phyloP scores from a whole-genome alignment of 768 basidiomycete species.

The Podaxis sp. region DNA sequence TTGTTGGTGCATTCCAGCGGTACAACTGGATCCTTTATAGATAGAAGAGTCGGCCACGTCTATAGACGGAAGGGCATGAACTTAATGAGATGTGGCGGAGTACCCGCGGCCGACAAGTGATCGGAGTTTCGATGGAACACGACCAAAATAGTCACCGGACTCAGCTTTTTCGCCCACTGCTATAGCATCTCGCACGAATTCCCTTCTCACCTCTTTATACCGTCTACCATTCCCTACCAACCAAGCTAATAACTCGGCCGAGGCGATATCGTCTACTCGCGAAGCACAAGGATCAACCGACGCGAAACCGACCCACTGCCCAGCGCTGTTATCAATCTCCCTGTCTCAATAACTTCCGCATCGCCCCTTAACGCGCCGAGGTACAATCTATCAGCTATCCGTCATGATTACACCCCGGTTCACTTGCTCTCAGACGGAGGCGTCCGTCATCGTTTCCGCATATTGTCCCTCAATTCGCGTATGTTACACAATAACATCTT shows the following conservation, averaged over 20 bases:
- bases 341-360: neutral
- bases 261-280: neutral
- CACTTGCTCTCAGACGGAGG: conserved; percentile 60
- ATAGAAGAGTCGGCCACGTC: neutral
- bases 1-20: neutral
- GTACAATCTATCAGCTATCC: neutral
- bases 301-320: neutral
- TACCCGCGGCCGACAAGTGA: neutral
- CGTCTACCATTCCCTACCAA: neutral
- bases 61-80: neutral
- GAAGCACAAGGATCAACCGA: neutral
- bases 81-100: neutral
- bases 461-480: conserved; percentile 76
- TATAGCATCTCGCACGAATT: neutral
- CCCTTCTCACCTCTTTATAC: neutral
- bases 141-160: neutral
- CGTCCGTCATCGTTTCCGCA: conserved; percentile 53
- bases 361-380: neutral
- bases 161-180: neutral
- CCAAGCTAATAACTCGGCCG: neutral
- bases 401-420: conserved; percentile 78
- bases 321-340: neutral
- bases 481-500: conserved; percentile 24
- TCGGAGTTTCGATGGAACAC: conserved; percentile 3
- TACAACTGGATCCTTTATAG: conserved; percentile 2